Conservation (phyloP, 192 early-diverging fungal species). For the Spizellomyces sp. region DNA sequence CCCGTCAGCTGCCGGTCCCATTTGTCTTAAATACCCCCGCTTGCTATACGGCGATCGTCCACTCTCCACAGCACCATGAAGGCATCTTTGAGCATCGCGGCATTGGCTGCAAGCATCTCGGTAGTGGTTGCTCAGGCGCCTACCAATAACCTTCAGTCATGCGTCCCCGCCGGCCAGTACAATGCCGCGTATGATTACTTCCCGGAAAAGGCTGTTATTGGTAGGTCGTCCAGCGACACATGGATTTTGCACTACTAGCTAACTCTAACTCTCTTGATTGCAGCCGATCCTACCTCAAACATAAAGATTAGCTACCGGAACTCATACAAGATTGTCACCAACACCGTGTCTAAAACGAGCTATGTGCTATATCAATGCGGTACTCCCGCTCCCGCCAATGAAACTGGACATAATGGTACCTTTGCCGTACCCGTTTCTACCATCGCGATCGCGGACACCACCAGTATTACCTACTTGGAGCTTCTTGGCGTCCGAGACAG, state of each 20-base stretch:
- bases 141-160: conserved; percentile 1
- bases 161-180: conserved; percentile 2
- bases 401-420: conserved; percentile 21
- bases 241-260: background rate
- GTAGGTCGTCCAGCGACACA: background rate
- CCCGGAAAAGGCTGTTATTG: conserved; percentile 3
- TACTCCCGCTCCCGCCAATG: conserved; percentile 38
- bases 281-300: background rate
- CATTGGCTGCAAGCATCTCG: too few relatives aligned
- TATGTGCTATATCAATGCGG: conserved; percentile 51
- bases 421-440: conserved; percentile 42
- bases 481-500: conserved; percentile 30
- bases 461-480: conserved; percentile 44
- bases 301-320: conserved; percentile 35
- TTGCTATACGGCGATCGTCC: too few relatives aligned
- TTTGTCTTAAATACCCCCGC: too few relatives aligned
- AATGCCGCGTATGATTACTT: conserved; percentile 10
- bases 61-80: too few relatives aligned
- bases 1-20: too few relatives aligned
- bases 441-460: conserved; percentile 41
- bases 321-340: conserved; percentile 50
- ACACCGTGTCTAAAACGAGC: conserved; percentile 31
- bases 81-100: too few relatives aligned
- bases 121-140: background rate
- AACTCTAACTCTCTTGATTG: too few relatives aligned